Base-by-base conservation (phyloP, 2,329 filamentous ascomycete genomes). In the Graphilbum sp. region DNA sequence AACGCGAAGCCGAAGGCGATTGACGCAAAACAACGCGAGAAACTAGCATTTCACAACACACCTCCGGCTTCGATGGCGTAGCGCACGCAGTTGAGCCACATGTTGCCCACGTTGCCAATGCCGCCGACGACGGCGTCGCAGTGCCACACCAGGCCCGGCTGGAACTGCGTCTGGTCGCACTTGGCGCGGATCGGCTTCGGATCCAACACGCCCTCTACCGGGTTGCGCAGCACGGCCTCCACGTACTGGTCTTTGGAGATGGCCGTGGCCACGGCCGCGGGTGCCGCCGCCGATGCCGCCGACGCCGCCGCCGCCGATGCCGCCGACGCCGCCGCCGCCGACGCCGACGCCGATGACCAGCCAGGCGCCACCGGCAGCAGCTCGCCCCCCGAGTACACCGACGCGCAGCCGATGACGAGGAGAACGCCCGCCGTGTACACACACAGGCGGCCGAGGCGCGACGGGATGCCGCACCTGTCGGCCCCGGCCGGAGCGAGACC, bases 11-110 rank as follows among this genome's bases (percentile, higher is more conserved):
- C 18, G 17, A 17, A 35, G 34, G 10, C 10, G 23, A 12, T 25
- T 25, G 23, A 12, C 7, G 23, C 7, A 12, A 25, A 25, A 12
- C 23, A 25, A 25, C n/a, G n/a, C n/a, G n/a, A n/a, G n/a, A n/a
- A n/a, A n/a, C n/a, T n/a, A n/a, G n/a, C n/a, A n/a, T n/a, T n/a
- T n/a, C n/a, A 25, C 7, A 21, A 35, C 40, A 13, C 23, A 41
- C 43, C 41, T 34, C 43, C 43, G 3, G 43, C 45, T 40, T 57
- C 52, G 25, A 60, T 54, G 6, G 56, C 55, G 38, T 52, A 57
- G 37, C 54, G 50, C 8, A 59, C 39, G 43, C 57, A 60, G 41
- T 55, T 56, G 31, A 59, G 45, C 39, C 57, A 47, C 32, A 54
- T 52, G 41, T 56, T 55, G 36, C 54, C 49, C 10, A 57, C 48